Base-by-base conservation (phyloP, 805 yeast genomes). In the Lachancea nothofagi region DNA sequence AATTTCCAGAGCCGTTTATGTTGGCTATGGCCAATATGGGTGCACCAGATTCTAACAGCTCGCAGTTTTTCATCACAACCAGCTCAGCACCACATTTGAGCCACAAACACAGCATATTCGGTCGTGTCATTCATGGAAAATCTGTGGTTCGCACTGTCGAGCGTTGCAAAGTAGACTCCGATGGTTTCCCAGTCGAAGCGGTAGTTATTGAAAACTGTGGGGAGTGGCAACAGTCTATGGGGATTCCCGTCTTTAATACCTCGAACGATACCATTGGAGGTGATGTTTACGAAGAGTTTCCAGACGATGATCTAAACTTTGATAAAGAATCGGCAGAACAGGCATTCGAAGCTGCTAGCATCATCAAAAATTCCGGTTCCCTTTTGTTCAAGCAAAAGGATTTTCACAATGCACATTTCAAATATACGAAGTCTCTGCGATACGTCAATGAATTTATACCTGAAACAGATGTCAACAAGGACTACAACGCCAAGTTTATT, bases 81-180 rank as follows among this genome's bases (percentile, higher is more conserved):
- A 73, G 69, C 38, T 74, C 86, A 2, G 73, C 80, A 7, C 81
- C 86, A 1, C 96, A 87, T 60, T 63, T 88, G 42, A 75, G 72
- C 30, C 85, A 86, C 0, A 82, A 80, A 49, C 89, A 85, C 54
- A 69, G 89, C 0, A 78, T 85, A 2, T 82, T 88, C 61, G 96
- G 96, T 1, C 66, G 64, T 41, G 88, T 87, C 8, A 50, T 67
- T 6, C 69, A 67, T 49, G 95, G 86, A 13, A 82, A 80, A 55
- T 78, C 81, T 2, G 81, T 83, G 1, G 70, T 83, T 0, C 67
- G 89, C 50, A 78, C 77, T 20, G 63, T 82, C 15, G 94, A 83
- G 56, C 65, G 69, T 33, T 67, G 71, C 2, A 49, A 61, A 5
- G 68, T 71, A 1, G 67, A 71, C 24, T 64, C 71, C 17, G 69